Evolutionary conservation across 2,329 filamentous ascomycete species (phyloP).

Genomic region (Cordyceps fumosorosea): DNA sequence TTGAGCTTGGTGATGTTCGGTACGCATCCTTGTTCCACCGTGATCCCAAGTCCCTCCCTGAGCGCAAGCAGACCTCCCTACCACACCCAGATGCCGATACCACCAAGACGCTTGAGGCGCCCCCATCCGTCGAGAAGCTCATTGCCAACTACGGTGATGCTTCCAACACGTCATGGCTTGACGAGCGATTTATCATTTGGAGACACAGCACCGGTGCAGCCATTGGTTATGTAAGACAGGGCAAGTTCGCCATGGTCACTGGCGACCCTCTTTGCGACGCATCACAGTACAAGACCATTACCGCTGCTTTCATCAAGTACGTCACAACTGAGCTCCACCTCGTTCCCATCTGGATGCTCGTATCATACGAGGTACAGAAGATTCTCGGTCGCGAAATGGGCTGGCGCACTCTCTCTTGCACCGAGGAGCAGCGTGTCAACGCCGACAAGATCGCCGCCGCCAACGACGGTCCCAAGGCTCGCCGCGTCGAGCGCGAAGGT

Average conservation of each 20-base stretch:
- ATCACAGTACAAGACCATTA: constrained; percentile 67
- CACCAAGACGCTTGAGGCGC: constrained; percentile 42
- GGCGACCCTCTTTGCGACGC: constrained; percentile 82
- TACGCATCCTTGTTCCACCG: constrained; percentile 82
- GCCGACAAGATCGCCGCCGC: constrained; percentile 61
- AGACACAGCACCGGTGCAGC: constrained; percentile 79
- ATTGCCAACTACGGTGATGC: constrained; percentile 95
- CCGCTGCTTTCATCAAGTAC: constrained; percentile 67
- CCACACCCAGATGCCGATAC: constrained; percentile 86
- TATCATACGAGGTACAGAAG: constrained; percentile 71
- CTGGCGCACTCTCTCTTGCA: constrained; percentile 84
- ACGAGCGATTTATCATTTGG: constrained; percentile 84
- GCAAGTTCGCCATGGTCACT: constrained; percentile 74
- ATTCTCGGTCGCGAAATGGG: constrained; percentile 73
- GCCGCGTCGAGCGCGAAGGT: constrained; percentile 74
- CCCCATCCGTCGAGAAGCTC: constrained; percentile 75
- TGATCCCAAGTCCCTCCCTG: constrained; percentile 80
- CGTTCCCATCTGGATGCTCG: constrained; percentile 83
- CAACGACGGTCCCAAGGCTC: constrained; percentile 64
- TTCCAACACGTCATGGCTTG: constrained; percentile 88
- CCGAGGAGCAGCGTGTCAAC: constrained; percentile 82
- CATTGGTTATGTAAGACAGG: constrained; percentile 72
- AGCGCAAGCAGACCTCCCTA: constrained; percentile 55
- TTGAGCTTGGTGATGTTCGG: constrained; percentile 83
- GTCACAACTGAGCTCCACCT: constrained; percentile 62